phyloP scores from a whole-genome alignment of 2,329 filamentous ascomycete genomes.

The Xylaria sp. region DNA sequence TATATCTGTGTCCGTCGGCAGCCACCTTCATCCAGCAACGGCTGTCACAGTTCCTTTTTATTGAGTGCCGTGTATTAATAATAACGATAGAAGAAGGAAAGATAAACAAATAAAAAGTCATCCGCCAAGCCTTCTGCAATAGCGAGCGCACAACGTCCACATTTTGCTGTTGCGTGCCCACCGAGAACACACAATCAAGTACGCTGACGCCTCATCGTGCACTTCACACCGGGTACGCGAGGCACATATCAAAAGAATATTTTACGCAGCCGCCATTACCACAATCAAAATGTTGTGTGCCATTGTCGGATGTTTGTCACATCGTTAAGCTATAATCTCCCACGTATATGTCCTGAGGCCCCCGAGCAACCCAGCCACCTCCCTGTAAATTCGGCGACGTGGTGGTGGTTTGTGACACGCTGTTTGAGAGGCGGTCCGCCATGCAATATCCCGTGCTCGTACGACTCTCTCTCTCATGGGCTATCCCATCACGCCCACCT shows the following conservation, averaged over 20 bases:
- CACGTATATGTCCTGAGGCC: conserved; percentile 5
- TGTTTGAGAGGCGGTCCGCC: conserved; percentile 23
- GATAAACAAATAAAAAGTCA: background rate
- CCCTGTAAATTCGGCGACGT: conserved; percentile 24
- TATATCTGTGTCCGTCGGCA: conserved; percentile 30
- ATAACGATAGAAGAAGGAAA: background rate
- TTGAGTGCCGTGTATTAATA: background rate
- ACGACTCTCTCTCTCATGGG: conserved; percentile 3
- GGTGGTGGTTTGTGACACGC: conserved; percentile 27
- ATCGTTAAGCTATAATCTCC: conserved; percentile 18
- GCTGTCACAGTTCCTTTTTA: conserved; percentile 17
- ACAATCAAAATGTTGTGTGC: conserved; percentile 13
- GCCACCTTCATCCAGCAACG: conserved; percentile 19
- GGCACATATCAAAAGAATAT: background rate
- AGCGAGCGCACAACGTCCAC: background rate
- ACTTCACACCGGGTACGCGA: background rate
- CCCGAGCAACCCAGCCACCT: conserved; percentile 16
- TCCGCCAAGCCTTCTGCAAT: conserved; percentile 8
- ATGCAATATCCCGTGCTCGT: conserved; percentile 29
- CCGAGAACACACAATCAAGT: background rate
- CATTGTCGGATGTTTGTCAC: conserved; percentile 24
- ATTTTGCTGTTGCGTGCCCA: background rate
- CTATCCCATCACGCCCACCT: background rate
- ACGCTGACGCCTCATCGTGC: background rate
- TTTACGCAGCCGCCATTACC: conserved; percentile 1